Percentiles rank a stretch among this genome's conserved stretches.
These are phyloP conservation scores for Ormosia semicastrata DNA, from an alignment of 306 rosid species.

Conservation along the genomic window DNA sequence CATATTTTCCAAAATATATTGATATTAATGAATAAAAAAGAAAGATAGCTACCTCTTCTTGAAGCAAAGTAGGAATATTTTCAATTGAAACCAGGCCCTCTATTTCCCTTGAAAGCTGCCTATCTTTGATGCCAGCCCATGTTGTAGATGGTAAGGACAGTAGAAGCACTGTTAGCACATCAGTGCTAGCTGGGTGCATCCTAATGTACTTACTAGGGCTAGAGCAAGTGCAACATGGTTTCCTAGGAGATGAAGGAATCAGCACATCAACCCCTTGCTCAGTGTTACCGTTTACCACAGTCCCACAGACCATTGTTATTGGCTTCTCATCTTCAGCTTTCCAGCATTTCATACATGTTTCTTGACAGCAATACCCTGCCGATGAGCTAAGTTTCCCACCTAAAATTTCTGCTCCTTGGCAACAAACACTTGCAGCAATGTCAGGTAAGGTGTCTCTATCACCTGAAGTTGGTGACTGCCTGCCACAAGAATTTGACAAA, in stretches of 20 bases:
- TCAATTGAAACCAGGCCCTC: constrained; percentile 57
- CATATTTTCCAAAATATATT: not conserved
- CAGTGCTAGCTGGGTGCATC: constrained; percentile 73
- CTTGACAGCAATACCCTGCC: constrained; percentile 60
- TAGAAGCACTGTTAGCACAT: constrained; percentile 79
- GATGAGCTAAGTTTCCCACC: constrained; percentile 46
- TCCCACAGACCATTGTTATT: constrained; percentile 71
- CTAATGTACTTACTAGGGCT: constrained; percentile 44
- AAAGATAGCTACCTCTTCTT: constrained; percentile 75
- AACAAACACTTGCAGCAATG: constrained; percentile 82
- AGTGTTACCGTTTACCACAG: constrained; percentile 58
- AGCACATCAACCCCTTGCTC: constrained; percentile 77
- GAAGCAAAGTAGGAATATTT: constrained; percentile 80
- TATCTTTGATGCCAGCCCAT: constrained; percentile 72
- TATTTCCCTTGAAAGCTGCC: constrained; percentile 59
- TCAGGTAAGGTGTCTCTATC: constrained; percentile 46
- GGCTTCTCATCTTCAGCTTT: constrained; percentile 61
- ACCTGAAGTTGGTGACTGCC: constrained; percentile 24
- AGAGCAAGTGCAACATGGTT: constrained; percentile 46
- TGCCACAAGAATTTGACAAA: constrained; percentile 49
- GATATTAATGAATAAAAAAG: not conserved
- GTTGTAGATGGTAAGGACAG: constrained; percentile 78
- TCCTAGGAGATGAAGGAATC: constrained; percentile 64
- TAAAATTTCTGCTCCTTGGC: constrained; percentile 91
- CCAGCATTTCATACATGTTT: constrained; percentile 68